Evolutionary conservation across 176 grass and related monocot genomes (phyloP).

Genomic region (Cenchrus fungigraminus): DNA sequence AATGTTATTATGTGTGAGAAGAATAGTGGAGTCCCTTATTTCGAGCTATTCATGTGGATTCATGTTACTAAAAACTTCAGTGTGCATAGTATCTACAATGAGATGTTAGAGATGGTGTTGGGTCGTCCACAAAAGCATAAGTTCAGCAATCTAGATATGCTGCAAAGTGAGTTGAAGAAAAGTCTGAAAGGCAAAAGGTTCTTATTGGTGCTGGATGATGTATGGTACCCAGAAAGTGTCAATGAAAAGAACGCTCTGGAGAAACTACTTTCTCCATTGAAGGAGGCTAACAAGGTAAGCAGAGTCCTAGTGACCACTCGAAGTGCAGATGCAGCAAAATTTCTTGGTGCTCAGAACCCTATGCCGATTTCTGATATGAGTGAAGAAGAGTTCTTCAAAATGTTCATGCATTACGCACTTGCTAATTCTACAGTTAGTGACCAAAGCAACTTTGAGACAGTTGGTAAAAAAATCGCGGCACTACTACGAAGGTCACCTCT

Average conservation of each 20-base stretch:
- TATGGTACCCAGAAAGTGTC: neutral
- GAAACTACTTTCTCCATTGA: neutral
- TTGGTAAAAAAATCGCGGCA: neutral
- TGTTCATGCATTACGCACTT: neutral
- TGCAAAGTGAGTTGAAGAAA: too few species aligned
- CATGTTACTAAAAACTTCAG: neutral
- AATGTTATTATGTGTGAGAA: neutral
- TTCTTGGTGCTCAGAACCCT: too few species aligned
- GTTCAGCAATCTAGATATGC: too few species aligned
- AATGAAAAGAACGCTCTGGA: neutral
- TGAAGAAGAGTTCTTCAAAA: too few species aligned
- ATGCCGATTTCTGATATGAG: too few species aligned
- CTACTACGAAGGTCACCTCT: neutral
- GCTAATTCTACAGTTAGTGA: neutral
- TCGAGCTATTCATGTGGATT: neutral
- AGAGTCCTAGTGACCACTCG: neutral
- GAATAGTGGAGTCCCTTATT: neutral
- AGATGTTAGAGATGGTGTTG: neutral
- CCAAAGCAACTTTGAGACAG: neutral
- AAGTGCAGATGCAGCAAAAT: too few species aligned
- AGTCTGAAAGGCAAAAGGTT: too few species aligned
- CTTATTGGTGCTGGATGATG: neutral
- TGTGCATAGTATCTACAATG: neutral
- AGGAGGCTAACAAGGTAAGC: neutral
- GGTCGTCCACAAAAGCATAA: neutral